Conservation (phyloP, 2,329 filamentous ascomycete genomes). For the Microthyrium microscopicum region DNA sequence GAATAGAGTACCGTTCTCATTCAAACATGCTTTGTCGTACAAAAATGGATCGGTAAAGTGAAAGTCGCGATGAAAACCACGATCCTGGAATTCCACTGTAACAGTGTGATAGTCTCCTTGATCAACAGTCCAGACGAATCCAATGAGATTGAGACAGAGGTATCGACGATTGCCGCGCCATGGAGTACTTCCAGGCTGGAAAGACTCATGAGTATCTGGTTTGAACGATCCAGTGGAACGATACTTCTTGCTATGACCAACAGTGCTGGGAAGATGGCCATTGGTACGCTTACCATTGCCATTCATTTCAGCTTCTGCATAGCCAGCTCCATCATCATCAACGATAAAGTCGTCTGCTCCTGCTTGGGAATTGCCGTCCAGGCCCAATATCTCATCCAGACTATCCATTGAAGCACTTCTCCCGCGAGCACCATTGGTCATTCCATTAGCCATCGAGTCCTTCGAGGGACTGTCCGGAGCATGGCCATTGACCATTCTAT, state of each 20-base stretch:
- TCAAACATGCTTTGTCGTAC: constrained; percentile 88
- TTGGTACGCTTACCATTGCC: constrained; percentile 45
- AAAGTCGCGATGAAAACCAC: constrained; percentile 80
- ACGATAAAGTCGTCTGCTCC: constrained; percentile 69
- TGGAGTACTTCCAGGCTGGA: constrained; percentile 87
- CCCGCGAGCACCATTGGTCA: constrained; percentile 35
- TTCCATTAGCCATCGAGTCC: constrained; percentile 34
- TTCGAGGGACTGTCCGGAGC: too few relatives aligned
- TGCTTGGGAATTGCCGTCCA: constrained; percentile 32
- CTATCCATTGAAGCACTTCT: constrained; percentile 62
- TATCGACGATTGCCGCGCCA: constrained; percentile 93
- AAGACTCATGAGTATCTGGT: constrained; percentile 62
- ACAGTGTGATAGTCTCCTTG: constrained; percentile 82
- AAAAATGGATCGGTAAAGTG: constrained; percentile 94
- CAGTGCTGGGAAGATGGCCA: constrained; percentile 27
- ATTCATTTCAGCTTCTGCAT: constrained; percentile 46
- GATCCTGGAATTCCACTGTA: constrained; percentile 94
- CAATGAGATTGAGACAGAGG: constrained; percentile 80
- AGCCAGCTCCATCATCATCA: constrained; percentile 90
- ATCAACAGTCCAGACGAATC: constrained; percentile 92
- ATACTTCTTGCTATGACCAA: background rate
- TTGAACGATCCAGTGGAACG: constrained; percentile 24
- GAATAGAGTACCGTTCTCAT: constrained; percentile 72
- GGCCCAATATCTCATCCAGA: constrained; percentile 65
- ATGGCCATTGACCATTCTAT: too few relatives aligned